phyloP scores from a whole-genome alignment of 2,329 filamentous ascomycete species.

The Trichoderma hamatum region DNA sequence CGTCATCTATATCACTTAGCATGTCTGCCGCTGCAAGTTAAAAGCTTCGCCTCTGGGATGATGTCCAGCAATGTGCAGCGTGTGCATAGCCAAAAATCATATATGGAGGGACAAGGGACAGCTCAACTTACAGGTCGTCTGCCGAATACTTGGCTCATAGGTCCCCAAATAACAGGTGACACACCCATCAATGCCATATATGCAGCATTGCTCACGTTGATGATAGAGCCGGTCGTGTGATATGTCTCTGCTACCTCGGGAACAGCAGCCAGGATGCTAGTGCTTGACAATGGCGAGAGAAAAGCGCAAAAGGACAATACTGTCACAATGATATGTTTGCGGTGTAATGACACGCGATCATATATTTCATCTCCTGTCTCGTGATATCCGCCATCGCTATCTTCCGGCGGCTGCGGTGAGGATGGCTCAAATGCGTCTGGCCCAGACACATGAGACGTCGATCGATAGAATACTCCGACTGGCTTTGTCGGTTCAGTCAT shows the following conservation, averaged over 20 bases:
- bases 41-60: neutral
- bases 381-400: too few species aligned
- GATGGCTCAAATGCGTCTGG: slow-evolving; percentile 36
- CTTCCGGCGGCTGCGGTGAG: neutral
- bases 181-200: slow-evolving; percentile 76
- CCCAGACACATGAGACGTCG: slow-evolving; percentile 38
- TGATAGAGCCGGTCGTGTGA: slow-evolving; percentile 66
- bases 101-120: neutral
- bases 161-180: slow-evolving; percentile 71
- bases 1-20: slow-evolving; percentile 37
- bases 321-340: slow-evolving; percentile 68
- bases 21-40: neutral
- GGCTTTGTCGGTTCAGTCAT: neutral
- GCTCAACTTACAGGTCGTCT: slow-evolving; percentile 54
- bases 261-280: slow-evolving; percentile 71
- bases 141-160: slow-evolving; percentile 67
- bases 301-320: slow-evolving; percentile 76
- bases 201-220: slow-evolving; percentile 75
- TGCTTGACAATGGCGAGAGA: slow-evolving; percentile 73
- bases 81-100: neutral
- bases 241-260: slow-evolving; percentile 72
- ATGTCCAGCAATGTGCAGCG: neutral
- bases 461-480: slow-evolving; percentile 28
- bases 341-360: slow-evolving; percentile 60
- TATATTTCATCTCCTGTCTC: slow-evolving; percentile 59